phyloP scores from a whole-genome alignment of 257 asterid genomes.

The Pogostemon cablin region DNA sequence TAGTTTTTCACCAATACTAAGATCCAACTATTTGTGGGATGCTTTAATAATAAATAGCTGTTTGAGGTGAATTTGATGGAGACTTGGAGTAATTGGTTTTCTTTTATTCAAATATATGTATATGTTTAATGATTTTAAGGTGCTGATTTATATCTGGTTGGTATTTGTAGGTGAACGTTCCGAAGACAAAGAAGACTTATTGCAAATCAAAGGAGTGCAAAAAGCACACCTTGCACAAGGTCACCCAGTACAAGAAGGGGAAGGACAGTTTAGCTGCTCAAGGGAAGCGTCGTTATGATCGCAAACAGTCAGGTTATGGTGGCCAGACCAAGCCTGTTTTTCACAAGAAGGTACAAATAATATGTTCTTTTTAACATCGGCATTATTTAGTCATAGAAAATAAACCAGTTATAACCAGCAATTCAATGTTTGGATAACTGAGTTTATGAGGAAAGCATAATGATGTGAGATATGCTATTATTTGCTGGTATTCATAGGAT shows the following conservation, averaged over 20 bases:
- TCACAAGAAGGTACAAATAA: slow-evolving; percentile 71
- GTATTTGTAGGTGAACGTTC: slow-evolving; percentile 67
- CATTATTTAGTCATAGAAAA: neutral
- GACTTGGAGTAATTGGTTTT: too few species aligned
- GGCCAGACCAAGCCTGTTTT: slow-evolving; percentile 88
- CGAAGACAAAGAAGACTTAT: slow-evolving; percentile 75
- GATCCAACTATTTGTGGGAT: too few species aligned
- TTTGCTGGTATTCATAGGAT: neutral
- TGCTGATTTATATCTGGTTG: neutral
- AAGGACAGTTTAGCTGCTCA: slow-evolving; percentile 74
- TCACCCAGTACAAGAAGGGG: slow-evolving; percentile 79
- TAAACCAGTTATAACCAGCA: too few species aligned
- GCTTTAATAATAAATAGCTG: neutral
- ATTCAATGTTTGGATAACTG: neutral
- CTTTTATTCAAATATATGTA: too few species aligned
- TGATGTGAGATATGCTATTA: neutral
- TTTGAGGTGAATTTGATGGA: neutral
- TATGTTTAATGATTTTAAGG: neutral
- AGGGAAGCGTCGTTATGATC: slow-evolving; percentile 84
- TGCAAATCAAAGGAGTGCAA: slow-evolving; percentile 84
- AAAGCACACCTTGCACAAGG: slow-evolving; percentile 84
- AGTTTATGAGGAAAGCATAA: neutral
- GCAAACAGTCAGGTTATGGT: slow-evolving; percentile 87
- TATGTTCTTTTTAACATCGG: neutral
- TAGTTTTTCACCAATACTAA: too few species aligned